Conservation (phyloP, 371 early-diverging fungal species). For the Mucor mucedo region DNA sequence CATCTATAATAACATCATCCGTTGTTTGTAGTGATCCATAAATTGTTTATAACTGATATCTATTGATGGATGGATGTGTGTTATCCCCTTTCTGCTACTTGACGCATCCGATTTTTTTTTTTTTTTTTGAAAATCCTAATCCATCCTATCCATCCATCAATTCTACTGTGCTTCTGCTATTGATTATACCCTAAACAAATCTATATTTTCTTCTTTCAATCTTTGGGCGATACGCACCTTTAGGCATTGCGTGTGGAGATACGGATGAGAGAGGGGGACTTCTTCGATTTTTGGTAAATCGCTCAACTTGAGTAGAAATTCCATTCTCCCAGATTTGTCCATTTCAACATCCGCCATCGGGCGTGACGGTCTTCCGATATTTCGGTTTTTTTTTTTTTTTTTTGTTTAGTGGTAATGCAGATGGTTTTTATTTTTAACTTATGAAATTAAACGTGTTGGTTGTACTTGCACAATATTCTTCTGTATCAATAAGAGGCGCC, state of each 20-base stretch:
- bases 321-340: background rate
- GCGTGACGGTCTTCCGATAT: background rate
- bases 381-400: background rate
- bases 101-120: background rate
- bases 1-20: background rate
- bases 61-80: background rate
- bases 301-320: background rate
- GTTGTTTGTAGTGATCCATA: background rate
- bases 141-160: conserved; percentile 6
- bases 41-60: background rate
- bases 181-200: conserved; percentile 6
- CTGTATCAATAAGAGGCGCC: conserved; percentile 38
- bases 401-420: background rate
- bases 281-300: conserved; percentile 3
- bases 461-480: conserved; percentile 17
- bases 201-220: background rate
- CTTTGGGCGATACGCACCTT: conserved; percentile 3
- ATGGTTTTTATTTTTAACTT: background rate
- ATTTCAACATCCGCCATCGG: background rate
- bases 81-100: background rate
- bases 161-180: background rate
- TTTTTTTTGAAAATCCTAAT: background rate
- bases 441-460: background rate
- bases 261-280: conserved; percentile 22
- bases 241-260: conserved; percentile 27